Base-by-base conservation (phyloP, 768 basidiomycete species). In the Paxillus involutus region DNA sequence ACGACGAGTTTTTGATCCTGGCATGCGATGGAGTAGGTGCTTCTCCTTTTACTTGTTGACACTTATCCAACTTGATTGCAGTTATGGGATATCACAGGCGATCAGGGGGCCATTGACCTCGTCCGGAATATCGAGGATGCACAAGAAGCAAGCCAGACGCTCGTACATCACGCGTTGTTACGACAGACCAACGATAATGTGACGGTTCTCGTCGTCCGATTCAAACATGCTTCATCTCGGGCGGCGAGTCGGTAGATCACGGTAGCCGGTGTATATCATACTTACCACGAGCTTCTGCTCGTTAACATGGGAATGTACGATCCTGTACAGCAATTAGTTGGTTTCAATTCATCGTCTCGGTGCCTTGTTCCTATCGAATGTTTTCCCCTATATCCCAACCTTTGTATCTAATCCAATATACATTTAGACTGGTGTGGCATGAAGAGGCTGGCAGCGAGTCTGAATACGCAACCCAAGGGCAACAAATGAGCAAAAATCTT, bases 21-120 rank as follows among this genome's bases (percentile, higher is more conserved):
- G 97, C 97, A 19, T 99, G 97, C 67, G 97, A 99, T 71, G 97
- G 97, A 60, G 96, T 98, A 69, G 62, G 94, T 81, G 14, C 44
- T 13, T 17, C 46, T 51, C 5, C 6, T 46, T 55, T 35, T 26
- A 32, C 37, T 10, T 11, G 35, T 26, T 12, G 16, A 29, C 47
- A 3, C 40, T 9, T 35, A 44, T 51, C 58, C 59, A 40, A 68
- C 47, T 16, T 40, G 52, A 30, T 45, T 33, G 37, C 59, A 98
- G 96, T 80, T 99, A 1, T 99, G 97, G 97, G 97, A 99, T 71
- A 91, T 99, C 16, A 82, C 87, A 37, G 85, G 84, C 40, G 97
- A 99, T 70, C 94, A 98, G 70, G 81, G 79, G 39, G 95, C 95
- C 4, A 85, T 96, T 35, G 90, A 98, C 52, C 81, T 96, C 48